Base-by-base conservation (phyloP, 768 basidiomycete genomes). In the Austroboletus festivus region DNA sequence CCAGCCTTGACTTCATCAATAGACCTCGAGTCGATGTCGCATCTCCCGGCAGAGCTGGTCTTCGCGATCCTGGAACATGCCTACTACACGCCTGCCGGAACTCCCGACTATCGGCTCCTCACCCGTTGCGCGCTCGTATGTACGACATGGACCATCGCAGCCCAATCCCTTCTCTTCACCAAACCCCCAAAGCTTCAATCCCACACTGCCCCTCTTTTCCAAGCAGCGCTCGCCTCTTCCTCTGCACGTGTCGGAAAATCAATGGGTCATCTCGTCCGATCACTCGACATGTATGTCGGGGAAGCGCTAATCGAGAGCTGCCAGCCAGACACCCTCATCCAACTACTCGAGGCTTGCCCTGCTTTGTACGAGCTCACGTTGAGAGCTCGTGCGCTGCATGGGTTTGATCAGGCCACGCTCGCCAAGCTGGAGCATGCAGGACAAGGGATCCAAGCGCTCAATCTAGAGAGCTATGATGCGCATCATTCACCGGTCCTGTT, bases 401-500 rank as follows among this genome's bases (percentile, higher is more conserved):
- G 7, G 28, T 28, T 28, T 28, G 28, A 28, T 12, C 12, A 28
- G 28, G 5, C 12, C 28, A 12, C 28, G 12, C 28, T 28, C 28
- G 28, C 28, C 28, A 28, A 28, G 12, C 28, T 28, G 28, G 28
- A 5, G 12, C 7, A 5, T 28, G 28, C 28, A 12, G 60, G 65
- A 0, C 53, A 53, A 34, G 44, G 52, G n/a, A 57, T 74, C 42
- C 64, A 68, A 18, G 65, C 72, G 0, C 54, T 75, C 42, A 59
- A 53, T 28, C 47, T 77, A 21, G 46, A 58, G 12, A 37, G 50
- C 1, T 73, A 68, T 46, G 70, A 72, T 38, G 59, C 71, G 1
- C 73, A n/a, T n/a, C n/a, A 75, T 55, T 74, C 75, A 5, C 72
- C 73, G 15, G 58, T 75, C n/a, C 52, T 75, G 6, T 78, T 72